A percentile compares a stretch with the other conserved stretches of the same genome.
phyloP scores from a whole-genome alignment of 2,329 filamentous ascomycete species.

The Niveomyces coronatus region DNA sequence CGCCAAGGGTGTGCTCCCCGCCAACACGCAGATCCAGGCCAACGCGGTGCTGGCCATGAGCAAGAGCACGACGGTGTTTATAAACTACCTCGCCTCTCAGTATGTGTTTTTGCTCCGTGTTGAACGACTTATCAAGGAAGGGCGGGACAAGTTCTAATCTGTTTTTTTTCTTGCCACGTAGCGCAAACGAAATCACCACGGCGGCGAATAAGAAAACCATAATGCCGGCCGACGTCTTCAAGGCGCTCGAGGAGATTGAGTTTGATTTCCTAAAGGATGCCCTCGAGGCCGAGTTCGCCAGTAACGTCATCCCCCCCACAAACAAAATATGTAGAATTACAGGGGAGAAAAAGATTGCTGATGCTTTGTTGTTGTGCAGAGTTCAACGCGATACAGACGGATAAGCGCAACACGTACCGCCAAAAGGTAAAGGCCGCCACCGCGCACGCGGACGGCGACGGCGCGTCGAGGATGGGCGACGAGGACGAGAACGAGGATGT shows the following conservation, averaged over 20 bases:
- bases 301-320: conserved; percentile 37
- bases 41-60: conserved; percentile 71
- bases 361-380: conserved; percentile 31
- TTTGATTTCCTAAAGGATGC: conserved; percentile 59
- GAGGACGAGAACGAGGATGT: conserved; percentile 26
- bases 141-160: no score
- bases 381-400: conserved; percentile 62
- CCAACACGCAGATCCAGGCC: conserved; percentile 74
- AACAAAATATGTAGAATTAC: neutral
- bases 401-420: conserved; percentile 64
- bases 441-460: conserved; percentile 17
- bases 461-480: conserved; percentile 21
- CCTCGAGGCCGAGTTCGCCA: conserved; percentile 66
- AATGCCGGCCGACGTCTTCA: conserved; percentile 63
- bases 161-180: conserved; percentile 24
- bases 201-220: conserved; percentile 68
- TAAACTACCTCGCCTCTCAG: conserved; percentile 68
- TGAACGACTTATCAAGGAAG: neutral
- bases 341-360: neutral
- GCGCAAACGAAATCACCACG: conserved; percentile 62
- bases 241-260: conserved; percentile 66
- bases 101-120: conserved; percentile 34
- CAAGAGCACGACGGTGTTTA: conserved; percentile 75
- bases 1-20: conserved; percentile 68
- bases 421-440: conserved; percentile 55